phyloP scores from a whole-genome alignment of 768 basidiomycete species.

The Strobilomyces confusus region DNA sequence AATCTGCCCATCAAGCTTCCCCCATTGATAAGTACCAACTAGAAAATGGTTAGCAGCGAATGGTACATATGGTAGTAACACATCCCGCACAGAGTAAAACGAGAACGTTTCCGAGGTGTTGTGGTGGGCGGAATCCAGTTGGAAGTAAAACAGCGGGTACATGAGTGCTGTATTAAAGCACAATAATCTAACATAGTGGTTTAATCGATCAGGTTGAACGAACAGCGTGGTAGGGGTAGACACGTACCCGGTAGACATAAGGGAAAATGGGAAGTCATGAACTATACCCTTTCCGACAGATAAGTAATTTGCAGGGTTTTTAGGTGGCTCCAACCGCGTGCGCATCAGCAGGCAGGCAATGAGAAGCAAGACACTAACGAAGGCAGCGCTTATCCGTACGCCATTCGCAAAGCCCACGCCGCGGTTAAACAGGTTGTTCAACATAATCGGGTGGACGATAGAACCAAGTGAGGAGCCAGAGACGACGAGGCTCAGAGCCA shows the following conservation, averaged over 20 bases:
- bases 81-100: slow-evolving; percentile 47
- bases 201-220: too few species aligned
- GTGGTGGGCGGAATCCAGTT: slow-evolving; percentile 48
- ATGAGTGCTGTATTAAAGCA: slow-evolving; percentile 38
- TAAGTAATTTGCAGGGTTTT: slow-evolving; percentile 12
- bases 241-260: slow-evolving; percentile 22
- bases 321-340: too few species aligned
- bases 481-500: slow-evolving; percentile 42
- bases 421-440: too few species aligned
- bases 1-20: slow-evolving; percentile 48
- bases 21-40: slow-evolving; percentile 53
- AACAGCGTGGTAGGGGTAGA: not conserved
- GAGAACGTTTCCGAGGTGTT: slow-evolving; percentile 44
- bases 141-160: slow-evolving; percentile 54
- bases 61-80: not conserved
- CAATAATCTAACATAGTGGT: slow-evolving; percentile 19
- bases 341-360: slow-evolving; percentile 31
- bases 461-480: slow-evolving; percentile 35
- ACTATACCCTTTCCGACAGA: slow-evolving; percentile 12
- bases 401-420: too few species aligned
- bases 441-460: slow-evolving; percentile 29
- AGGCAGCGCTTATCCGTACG: too few species aligned
- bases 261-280: slow-evolving; percentile 15
- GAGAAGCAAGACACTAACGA: slow-evolving; percentile 36
- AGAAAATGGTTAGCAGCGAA: not conserved